A percentile compares a stretch with the other conserved stretches of the same genome.
Evolutionary conservation across 805 yeast genomes (phyloP).

Genomic region (Danielia reshetovae): DNA sequence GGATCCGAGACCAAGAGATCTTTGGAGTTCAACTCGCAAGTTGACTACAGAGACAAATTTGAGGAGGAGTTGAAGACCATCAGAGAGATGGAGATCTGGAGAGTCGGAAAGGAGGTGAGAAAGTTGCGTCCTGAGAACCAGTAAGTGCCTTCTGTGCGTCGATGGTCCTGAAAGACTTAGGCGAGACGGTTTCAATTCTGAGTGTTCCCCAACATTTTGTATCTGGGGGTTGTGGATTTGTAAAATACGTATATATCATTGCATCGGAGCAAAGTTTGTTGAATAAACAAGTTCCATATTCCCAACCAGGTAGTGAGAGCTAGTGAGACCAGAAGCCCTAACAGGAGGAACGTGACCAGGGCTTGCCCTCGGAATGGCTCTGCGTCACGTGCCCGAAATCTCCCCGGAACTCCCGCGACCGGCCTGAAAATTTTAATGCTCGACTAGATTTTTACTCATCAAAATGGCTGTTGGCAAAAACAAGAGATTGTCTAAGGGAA

Average conservation of each 20-base stretch:
- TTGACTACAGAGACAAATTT: conserved; percentile 95
- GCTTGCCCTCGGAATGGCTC: conserved; percentile 9
- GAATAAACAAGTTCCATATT: no score
- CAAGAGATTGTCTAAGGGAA: conserved; percentile 83
- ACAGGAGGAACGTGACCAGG: conserved; percentile 9
- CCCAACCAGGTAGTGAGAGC: neutral
- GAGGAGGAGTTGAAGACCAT: conserved; percentile 90
- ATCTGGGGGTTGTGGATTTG: conserved; percentile 15
- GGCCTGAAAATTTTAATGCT: conserved; percentile 3
- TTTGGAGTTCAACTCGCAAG: conserved; percentile 95
- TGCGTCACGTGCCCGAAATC: no score
- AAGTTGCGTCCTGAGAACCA: conserved; percentile 99
- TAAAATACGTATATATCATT: conserved; percentile 18
- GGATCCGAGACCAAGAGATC: conserved; percentile 98
- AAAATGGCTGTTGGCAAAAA: conserved; percentile 83
- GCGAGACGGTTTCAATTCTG: conserved; percentile 18
- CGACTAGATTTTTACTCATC: no score
- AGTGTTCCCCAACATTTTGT: conserved; percentile 10
- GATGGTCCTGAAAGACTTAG: conserved; percentile 41
- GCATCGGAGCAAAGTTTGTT: conserved; percentile 42
- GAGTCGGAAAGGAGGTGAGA: conserved; percentile 99
- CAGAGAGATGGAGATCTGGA: conserved; percentile 99
- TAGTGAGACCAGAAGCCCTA: conserved; percentile 10
- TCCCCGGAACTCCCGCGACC: conserved; percentile 5
- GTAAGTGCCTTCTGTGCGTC: conserved; percentile 38